These are phyloP conservation scores for Chenopodium berlandieri DNA, from an alignment of 148 eudicot species.

Conservation along the genomic window DNA sequence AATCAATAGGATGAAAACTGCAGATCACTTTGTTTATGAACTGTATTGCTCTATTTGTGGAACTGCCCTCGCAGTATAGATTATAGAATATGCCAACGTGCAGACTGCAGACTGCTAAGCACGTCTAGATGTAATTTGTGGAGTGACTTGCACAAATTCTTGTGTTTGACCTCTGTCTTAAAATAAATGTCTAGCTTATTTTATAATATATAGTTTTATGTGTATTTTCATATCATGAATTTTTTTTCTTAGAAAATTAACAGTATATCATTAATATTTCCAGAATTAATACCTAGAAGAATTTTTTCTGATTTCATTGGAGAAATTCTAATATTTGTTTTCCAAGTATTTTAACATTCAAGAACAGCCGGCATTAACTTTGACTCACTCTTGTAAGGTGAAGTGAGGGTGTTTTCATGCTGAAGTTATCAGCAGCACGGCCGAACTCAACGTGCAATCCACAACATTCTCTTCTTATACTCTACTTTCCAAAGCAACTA, in stretches of 20 bases:
- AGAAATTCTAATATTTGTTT: background rate
- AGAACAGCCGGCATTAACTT: conserved; percentile 1
- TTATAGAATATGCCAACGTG: background rate
- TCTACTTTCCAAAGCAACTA: background rate
- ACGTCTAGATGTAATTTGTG: conserved; percentile 1
- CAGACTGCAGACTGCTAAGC: conserved; percentile 19
- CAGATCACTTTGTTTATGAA: background rate
- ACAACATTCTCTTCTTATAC: conserved; percentile 19
- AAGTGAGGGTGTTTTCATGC: background rate
- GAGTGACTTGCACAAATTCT: conserved; percentile 18
- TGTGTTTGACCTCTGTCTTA: conserved; percentile 9
- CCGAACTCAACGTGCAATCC: conserved; percentile 32
- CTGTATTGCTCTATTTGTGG: background rate
- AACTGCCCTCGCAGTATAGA: background rate
- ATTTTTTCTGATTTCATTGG: background rate
- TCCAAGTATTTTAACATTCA: background rate
- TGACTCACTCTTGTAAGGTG: background rate
- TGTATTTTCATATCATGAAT: background rate
- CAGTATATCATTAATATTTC: background rate
- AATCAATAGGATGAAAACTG: background rate
- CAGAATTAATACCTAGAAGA: background rate
- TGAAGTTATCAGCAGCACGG: background rate
- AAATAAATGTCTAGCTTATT: background rate
- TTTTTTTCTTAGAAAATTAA: background rate
- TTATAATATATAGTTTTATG: background rate